These are phyloP conservation scores for Ceratobasidium theobromae DNA, from an alignment of 1,284 basidiomycete species.

Conservation along the genomic window DNA sequence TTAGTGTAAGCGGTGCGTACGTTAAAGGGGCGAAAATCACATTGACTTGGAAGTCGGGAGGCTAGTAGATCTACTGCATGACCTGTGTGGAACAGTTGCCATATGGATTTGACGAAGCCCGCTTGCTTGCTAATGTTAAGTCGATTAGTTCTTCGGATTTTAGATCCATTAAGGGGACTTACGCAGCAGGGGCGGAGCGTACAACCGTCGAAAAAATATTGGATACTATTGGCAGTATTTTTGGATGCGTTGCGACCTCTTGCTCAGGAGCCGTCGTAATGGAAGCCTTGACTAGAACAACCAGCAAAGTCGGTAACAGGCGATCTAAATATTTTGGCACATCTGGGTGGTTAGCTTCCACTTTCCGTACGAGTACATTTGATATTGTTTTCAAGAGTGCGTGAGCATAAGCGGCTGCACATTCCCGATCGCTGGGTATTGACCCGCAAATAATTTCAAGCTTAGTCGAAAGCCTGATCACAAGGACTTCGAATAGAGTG, in stretches of 20 bases:
- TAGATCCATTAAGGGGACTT: conserved; percentile 42
- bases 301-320: conserved; percentile 69
- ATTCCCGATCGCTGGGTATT: conserved; percentile 50
- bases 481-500: conserved; percentile 81
- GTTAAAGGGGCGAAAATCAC: conserved; percentile 46
- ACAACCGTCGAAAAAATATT: conserved; percentile 69
- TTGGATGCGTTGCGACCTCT: conserved; percentile 57
- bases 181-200: conserved; percentile 65
- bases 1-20: conserved; percentile 42
- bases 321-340: conserved; percentile 76
- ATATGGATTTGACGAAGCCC: conserved; percentile 54
- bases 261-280: conserved; percentile 41
- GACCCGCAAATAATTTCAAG: conserved; percentile 67
- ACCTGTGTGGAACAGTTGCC: conserved; percentile 54
- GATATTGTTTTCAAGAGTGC: conserved; percentile 73
- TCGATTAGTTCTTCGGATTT: not conserved
- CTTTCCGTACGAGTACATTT: conserved; percentile 67
- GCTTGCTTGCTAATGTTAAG: conserved; percentile 58
- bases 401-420: conserved; percentile 75
- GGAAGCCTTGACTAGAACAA: conserved; percentile 65
- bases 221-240: conserved; percentile 65
- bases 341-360: conserved; percentile 62
- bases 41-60: not conserved
- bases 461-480: conserved; percentile 77
- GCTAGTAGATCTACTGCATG: not conserved